Conservation (phyloP, 306 rosid species). For the Prinsepia uniflora region DNA sequence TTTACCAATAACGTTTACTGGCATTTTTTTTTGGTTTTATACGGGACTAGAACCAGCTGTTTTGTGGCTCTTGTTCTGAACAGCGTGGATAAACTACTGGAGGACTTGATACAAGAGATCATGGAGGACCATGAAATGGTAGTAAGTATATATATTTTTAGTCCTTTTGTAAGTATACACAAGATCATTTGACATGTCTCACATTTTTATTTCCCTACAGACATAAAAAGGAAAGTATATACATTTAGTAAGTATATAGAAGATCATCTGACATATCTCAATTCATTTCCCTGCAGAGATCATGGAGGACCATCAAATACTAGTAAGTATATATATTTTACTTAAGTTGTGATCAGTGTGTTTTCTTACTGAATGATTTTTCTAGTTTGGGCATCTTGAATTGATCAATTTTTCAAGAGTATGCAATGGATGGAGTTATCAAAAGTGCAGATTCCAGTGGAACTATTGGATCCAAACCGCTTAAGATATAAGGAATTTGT, state of each 20-base stretch:
- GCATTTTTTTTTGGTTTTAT: conserved; percentile 6
- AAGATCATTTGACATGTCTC: neutral
- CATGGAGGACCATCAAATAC: no score
- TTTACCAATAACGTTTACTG: neutral
- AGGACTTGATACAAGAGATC: conserved; percentile 73
- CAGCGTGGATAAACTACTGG: conserved; percentile 66
- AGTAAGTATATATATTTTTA: conserved; percentile 35
- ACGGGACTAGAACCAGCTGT: conserved; percentile 82
- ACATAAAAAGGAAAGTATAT: neutral
- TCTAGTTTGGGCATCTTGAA: conserved; percentile 95
- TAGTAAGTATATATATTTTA: no score
- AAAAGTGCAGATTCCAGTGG: conserved; percentile 95
- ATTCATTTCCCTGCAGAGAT: no score
- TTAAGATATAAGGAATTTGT: conserved; percentile 64
- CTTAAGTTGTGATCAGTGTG: no score
- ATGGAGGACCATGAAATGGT: conserved; percentile 80
- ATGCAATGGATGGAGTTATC: conserved; percentile 95
- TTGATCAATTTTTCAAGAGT: conserved; percentile 99
- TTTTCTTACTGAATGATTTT: conserved; percentile 1
- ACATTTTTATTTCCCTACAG: conserved; percentile 25
- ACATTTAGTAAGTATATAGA: no score
- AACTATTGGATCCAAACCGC: conserved; percentile 74
- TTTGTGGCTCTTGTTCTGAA: conserved; percentile 92
- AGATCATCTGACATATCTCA: no score
- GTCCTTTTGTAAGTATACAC: neutral